Percentiles rank a stretch among this genome's conserved stretches.
Evolutionary conservation across 768 basidiomycete species (phyloP).

Genomic region (Lactifluus hygrophoroides): DNA sequence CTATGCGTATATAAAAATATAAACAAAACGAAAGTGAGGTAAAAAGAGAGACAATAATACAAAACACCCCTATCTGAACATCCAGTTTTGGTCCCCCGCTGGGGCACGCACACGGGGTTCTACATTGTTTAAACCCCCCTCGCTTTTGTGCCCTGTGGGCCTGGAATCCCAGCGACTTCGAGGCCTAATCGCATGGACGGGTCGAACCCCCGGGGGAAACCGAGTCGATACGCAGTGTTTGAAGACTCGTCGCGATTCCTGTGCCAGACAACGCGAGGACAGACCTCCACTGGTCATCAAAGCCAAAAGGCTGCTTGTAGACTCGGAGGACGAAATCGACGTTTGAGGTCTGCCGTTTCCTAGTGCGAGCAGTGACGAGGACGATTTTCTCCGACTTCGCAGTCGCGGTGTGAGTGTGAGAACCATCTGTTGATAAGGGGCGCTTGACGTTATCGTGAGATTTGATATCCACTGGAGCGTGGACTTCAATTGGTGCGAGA

Average conservation of each 20-base stretch:
- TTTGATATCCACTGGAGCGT: background rate
- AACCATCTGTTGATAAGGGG: background rate
- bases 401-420: too few relatives aligned
- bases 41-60: too few relatives aligned
- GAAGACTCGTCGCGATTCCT: background rate
- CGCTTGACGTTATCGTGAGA: background rate
- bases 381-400: background rate
- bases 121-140: background rate
- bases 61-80: too few relatives aligned
- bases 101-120: background rate
- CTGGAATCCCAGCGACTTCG: constrained; percentile 3
- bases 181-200: background rate
- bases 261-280: background rate
- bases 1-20: background rate
- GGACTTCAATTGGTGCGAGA: background rate
- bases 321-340: background rate
- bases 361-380: background rate
- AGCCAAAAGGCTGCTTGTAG: background rate
- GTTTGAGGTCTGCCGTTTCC: background rate
- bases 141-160: background rate
- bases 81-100: too few relatives aligned
- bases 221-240: background rate
- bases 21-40: too few relatives aligned
- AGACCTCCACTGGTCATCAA: background rate
- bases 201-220: background rate